phyloP scores from a whole-genome alignment of 2,329 filamentous ascomycete species.

The Pseudopyricularia javanii region DNA sequence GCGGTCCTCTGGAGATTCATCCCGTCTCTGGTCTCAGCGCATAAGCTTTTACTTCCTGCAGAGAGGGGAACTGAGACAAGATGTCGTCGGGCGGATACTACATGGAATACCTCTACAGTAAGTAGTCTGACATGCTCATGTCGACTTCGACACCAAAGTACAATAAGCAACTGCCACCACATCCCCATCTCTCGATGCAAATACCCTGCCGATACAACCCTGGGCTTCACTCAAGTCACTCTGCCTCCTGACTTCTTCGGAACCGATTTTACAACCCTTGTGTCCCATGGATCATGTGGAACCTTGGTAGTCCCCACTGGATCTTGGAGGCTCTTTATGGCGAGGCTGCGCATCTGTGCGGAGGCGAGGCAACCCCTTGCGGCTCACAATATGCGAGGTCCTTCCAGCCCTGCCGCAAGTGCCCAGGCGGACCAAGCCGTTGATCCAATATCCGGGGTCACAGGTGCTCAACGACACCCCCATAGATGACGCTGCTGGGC shows the following conservation, averaged over 20 bases:
- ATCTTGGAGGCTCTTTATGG: background rate
- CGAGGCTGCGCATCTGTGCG: background rate
- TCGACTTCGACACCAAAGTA: background rate
- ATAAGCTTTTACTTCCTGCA: background rate
- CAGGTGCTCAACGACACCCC: background rate
- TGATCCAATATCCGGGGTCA: background rate
- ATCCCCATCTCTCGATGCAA: conserved; percentile 3
- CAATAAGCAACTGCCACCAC: background rate
- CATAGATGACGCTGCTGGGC: background rate
- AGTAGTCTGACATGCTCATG: conserved; percentile 25
- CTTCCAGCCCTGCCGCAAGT: too few species aligned
- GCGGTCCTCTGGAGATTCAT: background rate
- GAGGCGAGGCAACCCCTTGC: background rate
- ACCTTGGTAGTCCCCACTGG: background rate
- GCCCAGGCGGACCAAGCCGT: background rate
- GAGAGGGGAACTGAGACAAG: conserved; percentile 15
- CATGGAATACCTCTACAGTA: conserved; percentile 65
- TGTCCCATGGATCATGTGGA: background rate
- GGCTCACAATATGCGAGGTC: conserved; percentile 1
- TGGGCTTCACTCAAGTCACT: background rate
- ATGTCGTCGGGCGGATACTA: conserved; percentile 49
- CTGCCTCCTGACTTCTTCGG: background rate
- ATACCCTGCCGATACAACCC: background rate
- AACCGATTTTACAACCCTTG: background rate
- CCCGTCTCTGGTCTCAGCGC: background rate